Percentiles rank a stretch among this genome's conserved stretches.
Evolutionary conservation across 345 rosid genomes (phyloP).

Genomic region (Arabis hirsuta): DNA sequence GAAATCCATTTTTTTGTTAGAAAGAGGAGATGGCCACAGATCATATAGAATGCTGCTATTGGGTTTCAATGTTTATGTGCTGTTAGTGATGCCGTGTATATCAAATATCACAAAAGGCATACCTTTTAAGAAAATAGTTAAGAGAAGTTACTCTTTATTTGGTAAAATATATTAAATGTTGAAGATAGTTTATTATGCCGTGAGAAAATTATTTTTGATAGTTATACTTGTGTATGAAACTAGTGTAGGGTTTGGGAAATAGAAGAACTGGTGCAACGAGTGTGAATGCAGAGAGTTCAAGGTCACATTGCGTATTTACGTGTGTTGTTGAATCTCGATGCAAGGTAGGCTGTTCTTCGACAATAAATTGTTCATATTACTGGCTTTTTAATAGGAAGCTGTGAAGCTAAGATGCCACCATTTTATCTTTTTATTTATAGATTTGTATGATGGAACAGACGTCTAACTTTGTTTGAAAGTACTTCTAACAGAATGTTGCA

Average conservation of each 20-base stretch:
- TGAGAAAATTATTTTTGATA: background rate
- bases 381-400: background rate
- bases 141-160: background rate
- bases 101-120: background rate
- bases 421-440: background rate
- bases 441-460: no score
- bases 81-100: slow-evolving; percentile 8
- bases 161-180: background rate
- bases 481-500: slow-evolving; percentile 56
- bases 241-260: slow-evolving; percentile 74
- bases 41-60: background rate
- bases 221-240: background rate
- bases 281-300: slow-evolving; percentile 90
- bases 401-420: background rate
- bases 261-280: slow-evolving; percentile 88
- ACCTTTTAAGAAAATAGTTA: background rate
- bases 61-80: background rate
- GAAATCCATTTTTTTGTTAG: background rate
- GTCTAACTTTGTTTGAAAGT: slow-evolving; percentile 3
- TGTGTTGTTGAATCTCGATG: slow-evolving; percentile 83
- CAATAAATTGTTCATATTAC: slow-evolving; percentile 4
- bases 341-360: slow-evolving; percentile 56
- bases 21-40: background rate
- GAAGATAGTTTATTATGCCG: background rate
- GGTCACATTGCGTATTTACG: slow-evolving; percentile 88